Percentiles rank a stretch among this genome's conserved stretches.
These are phyloP conservation scores for Escallonia herrerae DNA, from an alignment of 129 eudicot genomes.

Conservation along the genomic window DNA sequence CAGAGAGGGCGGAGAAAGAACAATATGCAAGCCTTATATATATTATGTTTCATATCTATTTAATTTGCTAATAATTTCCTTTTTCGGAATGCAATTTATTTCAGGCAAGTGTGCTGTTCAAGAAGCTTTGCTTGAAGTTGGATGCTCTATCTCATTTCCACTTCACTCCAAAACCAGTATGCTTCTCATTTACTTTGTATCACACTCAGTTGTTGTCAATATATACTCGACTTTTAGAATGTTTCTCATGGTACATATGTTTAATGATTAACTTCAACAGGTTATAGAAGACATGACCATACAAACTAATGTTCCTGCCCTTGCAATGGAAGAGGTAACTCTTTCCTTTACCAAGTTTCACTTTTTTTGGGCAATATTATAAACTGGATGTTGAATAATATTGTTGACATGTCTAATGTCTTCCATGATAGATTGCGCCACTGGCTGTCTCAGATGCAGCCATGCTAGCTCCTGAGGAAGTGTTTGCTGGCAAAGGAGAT, in stretches of 20 bases:
- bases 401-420: background rate
- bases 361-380: background rate
- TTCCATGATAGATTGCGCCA: conserved; percentile 67
- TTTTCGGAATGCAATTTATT: conserved; percentile 9
- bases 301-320: conserved; percentile 85
- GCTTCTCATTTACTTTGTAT: conserved; percentile 7
- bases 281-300: conserved; percentile 90
- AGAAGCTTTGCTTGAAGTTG: conserved; percentile 72
- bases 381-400: background rate
- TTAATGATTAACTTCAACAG: conserved; percentile 23
- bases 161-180: conserved; percentile 95
- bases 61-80: background rate
- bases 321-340: conserved; percentile 95
- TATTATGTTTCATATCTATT: background rate
- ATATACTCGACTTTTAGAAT: background rate
- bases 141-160: conserved; percentile 97
- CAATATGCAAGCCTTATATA: too few relatives aligned
- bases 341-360: background rate
- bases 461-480: conserved; percentile 99
- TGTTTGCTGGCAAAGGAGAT: conserved; percentile 85
- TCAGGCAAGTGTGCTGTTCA: conserved; percentile 67
- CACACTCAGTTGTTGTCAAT: background rate
- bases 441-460: conserved; percentile 92
- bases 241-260: background rate
- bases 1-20: too few relatives aligned